Percentiles rank a stretch among this genome's conserved stretches.
These are phyloP conservation scores for Beauveria caledonica DNA, from an alignment of 2,329 filamentous ascomycete species.

Conservation along the genomic window DNA sequence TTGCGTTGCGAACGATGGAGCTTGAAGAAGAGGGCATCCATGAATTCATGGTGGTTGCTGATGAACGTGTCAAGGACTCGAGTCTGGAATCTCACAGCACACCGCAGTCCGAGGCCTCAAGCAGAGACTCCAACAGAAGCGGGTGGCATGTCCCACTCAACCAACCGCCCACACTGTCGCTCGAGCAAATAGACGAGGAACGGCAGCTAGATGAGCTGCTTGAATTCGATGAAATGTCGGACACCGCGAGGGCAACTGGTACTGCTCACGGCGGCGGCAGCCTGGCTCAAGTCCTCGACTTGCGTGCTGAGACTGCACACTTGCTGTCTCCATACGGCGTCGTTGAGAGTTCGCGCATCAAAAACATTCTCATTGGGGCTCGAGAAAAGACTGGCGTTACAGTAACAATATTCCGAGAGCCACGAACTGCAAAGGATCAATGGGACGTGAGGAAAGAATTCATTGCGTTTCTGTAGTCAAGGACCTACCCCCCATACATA, in stretches of 20 bases:
- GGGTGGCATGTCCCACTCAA: neutral
- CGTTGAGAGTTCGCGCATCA: constrained; percentile 19
- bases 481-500: no score
- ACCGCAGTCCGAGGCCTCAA: neutral
- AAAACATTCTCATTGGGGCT: constrained; percentile 23
- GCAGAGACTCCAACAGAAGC: neutral
- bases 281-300: neutral
- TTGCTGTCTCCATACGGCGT: constrained; percentile 23
- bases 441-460: constrained; percentile 25
- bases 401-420: constrained; percentile 23
- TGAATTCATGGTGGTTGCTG: neutral
- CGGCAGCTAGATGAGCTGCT: neutral
- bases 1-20: constrained; percentile 27
- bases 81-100: neutral
- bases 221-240: neutral
- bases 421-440: constrained; percentile 15
- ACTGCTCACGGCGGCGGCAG: no score
- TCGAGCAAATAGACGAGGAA: neutral
- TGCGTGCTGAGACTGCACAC: constrained; percentile 5
- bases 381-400: constrained; percentile 19
- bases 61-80: neutral
- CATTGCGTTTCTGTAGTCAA: constrained; percentile 8
- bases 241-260: neutral
- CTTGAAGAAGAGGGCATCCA: constrained; percentile 24
- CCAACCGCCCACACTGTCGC: neutral